phyloP scores from a whole-genome alignment of 257 asterid genomes.

The Primulina huaijiensis region DNA sequence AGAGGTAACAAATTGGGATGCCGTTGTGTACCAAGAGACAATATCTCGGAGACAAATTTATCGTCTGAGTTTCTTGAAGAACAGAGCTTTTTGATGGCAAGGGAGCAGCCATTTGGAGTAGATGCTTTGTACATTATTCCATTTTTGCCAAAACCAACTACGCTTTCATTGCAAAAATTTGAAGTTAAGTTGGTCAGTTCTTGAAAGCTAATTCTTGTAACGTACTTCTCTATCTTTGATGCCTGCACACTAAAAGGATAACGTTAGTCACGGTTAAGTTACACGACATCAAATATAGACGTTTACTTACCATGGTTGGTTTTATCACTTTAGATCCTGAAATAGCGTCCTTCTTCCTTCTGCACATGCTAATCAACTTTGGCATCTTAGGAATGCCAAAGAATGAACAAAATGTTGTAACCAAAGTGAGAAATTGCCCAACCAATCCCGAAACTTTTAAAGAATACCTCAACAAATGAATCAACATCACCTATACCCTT shows the following conservation, averaged over 20 bases:
- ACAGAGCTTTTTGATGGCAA: neutral
- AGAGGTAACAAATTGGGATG: neutral
- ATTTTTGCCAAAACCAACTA: neutral
- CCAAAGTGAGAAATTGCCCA: no score
- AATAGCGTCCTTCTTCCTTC: neutral
- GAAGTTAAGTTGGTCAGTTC: slow-evolving; percentile 1
- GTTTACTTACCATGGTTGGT: neutral
- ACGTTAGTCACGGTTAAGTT: neutral
- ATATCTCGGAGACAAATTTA: neutral
- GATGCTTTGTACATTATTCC: neutral
- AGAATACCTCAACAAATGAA: no score
- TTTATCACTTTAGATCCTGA: neutral
- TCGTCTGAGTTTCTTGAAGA: neutral
- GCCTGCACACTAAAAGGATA: neutral
- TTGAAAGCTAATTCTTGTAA: neutral
- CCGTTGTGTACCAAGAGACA: neutral
- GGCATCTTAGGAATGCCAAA: neutral
- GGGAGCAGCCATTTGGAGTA: neutral
- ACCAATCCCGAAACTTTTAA: no score
- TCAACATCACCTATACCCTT: no score
- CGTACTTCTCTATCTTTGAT: neutral
- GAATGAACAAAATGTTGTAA: neutral
- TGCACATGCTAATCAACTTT: neutral
- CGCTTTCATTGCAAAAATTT: neutral
- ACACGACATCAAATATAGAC: neutral